Evolutionary conservation across 495 filamentous ascomycete genomes (phyloP).

Genomic region (Penicilliopsis zonata): DNA sequence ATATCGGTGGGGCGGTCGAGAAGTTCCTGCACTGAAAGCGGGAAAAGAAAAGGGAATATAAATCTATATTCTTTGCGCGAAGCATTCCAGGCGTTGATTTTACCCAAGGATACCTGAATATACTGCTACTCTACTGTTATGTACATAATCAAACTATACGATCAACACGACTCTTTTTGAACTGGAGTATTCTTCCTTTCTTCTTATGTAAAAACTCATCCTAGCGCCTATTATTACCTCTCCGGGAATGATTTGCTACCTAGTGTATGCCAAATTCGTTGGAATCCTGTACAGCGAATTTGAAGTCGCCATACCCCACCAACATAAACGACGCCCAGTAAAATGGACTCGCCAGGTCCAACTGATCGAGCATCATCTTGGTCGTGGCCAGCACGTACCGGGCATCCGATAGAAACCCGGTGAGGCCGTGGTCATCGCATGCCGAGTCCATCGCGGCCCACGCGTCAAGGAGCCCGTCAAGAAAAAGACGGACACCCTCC

Average conservation of each 20-base stretch:
- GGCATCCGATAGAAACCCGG: slow-evolving; percentile 13
- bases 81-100: too few relatives aligned
- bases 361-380: slow-evolving; percentile 12
- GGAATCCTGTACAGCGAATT: slow-evolving; percentile 6
- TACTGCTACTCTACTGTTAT: too few relatives aligned
- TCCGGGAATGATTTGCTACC: too few relatives aligned
- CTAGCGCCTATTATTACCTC: too few relatives aligned
- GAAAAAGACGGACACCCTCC: slow-evolving; percentile 8
- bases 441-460: slow-evolving; percentile 5
- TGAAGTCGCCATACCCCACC: slow-evolving; percentile 16
- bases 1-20: slow-evolving; percentile 74
- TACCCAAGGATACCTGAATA: too few relatives aligned
- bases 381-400: slow-evolving; percentile 9
- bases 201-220: too few relatives aligned
- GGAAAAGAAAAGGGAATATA: too few relatives aligned
- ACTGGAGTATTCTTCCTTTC: too few relatives aligned
- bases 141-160: too few relatives aligned
- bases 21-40: slow-evolving; percentile 64
- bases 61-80: too few relatives aligned
- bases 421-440: slow-evolving; percentile 2
- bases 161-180: too few relatives aligned
- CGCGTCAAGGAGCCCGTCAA: slow-evolving; percentile 10
- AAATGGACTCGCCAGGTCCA: slow-evolving; percentile 17
- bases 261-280: too few relatives aligned
- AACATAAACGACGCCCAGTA: slow-evolving; percentile 18